Conservation (phyloP, 805 yeast genomes). For the Saturnispora quitensis region DNA sequence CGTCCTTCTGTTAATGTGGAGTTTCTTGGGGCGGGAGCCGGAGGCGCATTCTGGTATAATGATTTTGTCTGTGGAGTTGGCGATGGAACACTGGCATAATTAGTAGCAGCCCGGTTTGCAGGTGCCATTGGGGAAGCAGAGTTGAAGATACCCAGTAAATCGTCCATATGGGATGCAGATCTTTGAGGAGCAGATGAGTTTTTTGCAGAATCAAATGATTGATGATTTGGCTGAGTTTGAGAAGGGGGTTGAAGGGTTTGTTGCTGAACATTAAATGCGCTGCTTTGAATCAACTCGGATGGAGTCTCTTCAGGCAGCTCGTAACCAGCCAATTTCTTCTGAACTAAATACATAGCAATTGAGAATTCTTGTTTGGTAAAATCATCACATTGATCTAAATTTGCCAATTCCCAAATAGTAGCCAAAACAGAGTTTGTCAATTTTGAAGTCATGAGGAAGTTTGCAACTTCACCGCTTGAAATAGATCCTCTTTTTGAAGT, state of each 20-base stretch:
- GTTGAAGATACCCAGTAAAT: slow-evolving; percentile 51
- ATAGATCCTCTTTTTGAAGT: slow-evolving; percentile 51
- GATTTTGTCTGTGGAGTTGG: slow-evolving; percentile 5
- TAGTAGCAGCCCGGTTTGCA: slow-evolving; percentile 10
- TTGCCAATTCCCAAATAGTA: slow-evolving; percentile 89
- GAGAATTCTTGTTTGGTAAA: slow-evolving; percentile 79
- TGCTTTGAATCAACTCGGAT: slow-evolving; percentile 36
- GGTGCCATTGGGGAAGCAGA: slow-evolving; percentile 30
- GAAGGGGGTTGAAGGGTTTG: slow-evolving; percentile 7
- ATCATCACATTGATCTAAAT: slow-evolving; percentile 74
- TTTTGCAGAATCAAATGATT: slow-evolving; percentile 12
- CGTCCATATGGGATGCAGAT: slow-evolving; percentile 44
- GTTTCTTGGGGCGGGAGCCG: slow-evolving; percentile 19
- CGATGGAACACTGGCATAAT: slow-evolving; percentile 6
- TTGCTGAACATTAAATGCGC: slow-evolving; percentile 22
- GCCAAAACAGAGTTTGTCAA: slow-evolving; percentile 81
- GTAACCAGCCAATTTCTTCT: slow-evolving; percentile 67
- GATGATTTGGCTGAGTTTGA: slow-evolving; percentile 5
- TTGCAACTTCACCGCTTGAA: slow-evolving; percentile 75
- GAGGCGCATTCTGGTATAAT: slow-evolving; percentile 8
- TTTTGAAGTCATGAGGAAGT: slow-evolving; percentile 80
- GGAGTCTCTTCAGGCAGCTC: slow-evolving; percentile 77
- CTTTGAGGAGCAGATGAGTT: slow-evolving; percentile 16
- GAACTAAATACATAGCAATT: slow-evolving; percentile 88
- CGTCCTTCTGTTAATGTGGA: slow-evolving; percentile 23